Evolutionary conservation across 176 grass and related monocot genomes (phyloP), one percentile per base, ranked within the genome.

Genomic region (Avena insularis): DNA sequence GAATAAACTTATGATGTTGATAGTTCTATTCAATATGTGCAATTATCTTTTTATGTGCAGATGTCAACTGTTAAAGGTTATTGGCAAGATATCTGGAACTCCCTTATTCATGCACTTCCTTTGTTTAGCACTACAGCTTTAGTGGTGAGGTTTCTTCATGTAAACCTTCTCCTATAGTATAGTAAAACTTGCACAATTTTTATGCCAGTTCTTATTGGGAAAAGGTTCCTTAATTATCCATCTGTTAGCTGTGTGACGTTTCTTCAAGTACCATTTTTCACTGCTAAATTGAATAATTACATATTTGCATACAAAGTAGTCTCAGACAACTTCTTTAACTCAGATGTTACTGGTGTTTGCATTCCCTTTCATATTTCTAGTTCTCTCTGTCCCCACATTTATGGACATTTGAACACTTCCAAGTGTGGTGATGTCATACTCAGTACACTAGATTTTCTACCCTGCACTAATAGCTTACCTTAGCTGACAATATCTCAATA

Each of bases 71-170:
- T 98, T 79, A 86, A 92, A 92, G 82, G 65, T 85, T 78, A 83
- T 82, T 98, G 96, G 93, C 96, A 95, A 94, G 96, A 93, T 81
- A 36, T 93, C 48, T 98, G 96, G 96, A 95, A 79, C 79, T 92
- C 81, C 58, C 91, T 98, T 89, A 84, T 95, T 69, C 91, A 92
- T 8, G 86, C 91, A 66, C 82, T 98, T 55, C 90, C 91, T 23
- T 79, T 91, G 48, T 88, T 98, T 75, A 95, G 91, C 56, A 86
- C 81, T 63, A 86, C 55, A 60, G 86, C 71, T 80, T 84, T 85
- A 84, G 70, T 91, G 83, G 96, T 98, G 79, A 98, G 83, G 68
- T 88, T 73, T 75, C 25, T 73, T 21, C 68, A 88, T 79, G 27
- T 89, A 27, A 53, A 59, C 40, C 55, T 82, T 72, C 50, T 43